These are phyloP conservation scores for Orbilia ellipsospora DNA, from an alignment of 2,329 filamentous ascomycete species.

Conservation along the genomic window DNA sequence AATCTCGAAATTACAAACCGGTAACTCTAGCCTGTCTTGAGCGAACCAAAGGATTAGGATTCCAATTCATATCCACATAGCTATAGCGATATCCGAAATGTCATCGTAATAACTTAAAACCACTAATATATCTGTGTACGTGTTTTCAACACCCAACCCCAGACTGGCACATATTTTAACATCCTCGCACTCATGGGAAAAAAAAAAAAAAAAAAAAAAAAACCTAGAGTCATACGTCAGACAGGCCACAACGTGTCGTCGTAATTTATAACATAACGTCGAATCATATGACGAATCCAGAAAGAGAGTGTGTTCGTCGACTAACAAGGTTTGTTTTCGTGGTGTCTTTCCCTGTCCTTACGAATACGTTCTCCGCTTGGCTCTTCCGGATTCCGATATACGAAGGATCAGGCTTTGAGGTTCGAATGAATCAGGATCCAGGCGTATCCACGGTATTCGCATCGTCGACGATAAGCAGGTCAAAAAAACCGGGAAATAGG, in stretches of 20 bases:
- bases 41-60: too few relatives aligned
- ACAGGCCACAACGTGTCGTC: conserved; percentile 18
- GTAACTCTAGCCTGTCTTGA: too few relatives aligned
- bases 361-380: conserved; percentile 14
- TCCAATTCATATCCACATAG: conserved; percentile 4
- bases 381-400: conserved; percentile 6
- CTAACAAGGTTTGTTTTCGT: conserved; percentile 17
- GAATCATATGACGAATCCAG: conserved; percentile 42
- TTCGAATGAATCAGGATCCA: conserved; percentile 39
- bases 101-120: too few relatives aligned
- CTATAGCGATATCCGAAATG: conserved; percentile 18
- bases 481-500: not conserved
- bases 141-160: too few relatives aligned
- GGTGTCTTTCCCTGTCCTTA: conserved; percentile 4
- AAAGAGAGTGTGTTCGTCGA: not conserved
- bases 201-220: too few relatives aligned
- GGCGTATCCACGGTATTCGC: not conserved
- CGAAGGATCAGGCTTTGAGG: conserved; percentile 45
- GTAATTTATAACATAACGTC: conserved; percentile 18
- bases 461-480: conserved; percentile 23
- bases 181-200: conserved; percentile 3
- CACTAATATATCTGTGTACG: too few relatives aligned
- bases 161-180: not conserved
- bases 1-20: not conserved
- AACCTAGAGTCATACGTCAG: conserved; percentile 49